Conservation (phyloP, 169 alveolate genomes). For the Cyclospora cayetanensis region DNA sequence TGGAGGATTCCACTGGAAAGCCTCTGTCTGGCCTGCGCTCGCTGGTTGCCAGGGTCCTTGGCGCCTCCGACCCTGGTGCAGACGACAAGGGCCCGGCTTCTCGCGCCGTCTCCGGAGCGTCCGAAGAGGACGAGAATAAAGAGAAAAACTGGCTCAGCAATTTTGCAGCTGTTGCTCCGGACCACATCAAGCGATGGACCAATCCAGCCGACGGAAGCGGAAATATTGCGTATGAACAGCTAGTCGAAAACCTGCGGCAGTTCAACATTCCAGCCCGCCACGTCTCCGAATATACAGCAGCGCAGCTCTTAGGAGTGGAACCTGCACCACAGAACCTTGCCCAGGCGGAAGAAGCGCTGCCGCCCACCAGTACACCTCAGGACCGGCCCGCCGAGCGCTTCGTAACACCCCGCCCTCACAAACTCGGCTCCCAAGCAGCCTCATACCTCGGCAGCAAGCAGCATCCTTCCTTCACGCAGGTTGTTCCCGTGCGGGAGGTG, state of each 20-base stretch:
- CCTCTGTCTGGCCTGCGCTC: slow-evolving; percentile 68
- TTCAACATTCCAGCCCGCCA: slow-evolving; percentile 67
- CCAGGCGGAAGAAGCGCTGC: not conserved
- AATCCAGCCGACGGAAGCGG: slow-evolving; percentile 68
- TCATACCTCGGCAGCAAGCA: slow-evolving; percentile 57
- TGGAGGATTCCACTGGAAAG: slow-evolving; percentile 40
- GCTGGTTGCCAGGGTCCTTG: slow-evolving; percentile 54
- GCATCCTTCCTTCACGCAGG: slow-evolving; percentile 29
- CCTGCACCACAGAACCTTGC: slow-evolving; percentile 44
- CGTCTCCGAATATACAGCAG: slow-evolving; percentile 52
- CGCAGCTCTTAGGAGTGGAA: slow-evolving; percentile 44
- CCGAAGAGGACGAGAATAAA: not conserved
- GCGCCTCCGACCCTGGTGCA: slow-evolving; percentile 57
- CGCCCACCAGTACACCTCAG: not conserved
- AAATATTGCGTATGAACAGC: slow-evolving; percentile 61
- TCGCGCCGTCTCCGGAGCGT: not conserved
- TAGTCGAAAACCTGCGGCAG: slow-evolving; percentile 60
- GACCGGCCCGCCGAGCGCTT: not conserved
- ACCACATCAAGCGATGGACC: slow-evolving; percentile 69
- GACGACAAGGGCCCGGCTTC: not conserved
- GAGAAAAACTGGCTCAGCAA: slow-evolving; percentile 67
- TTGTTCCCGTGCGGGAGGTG: slow-evolving; percentile 61
- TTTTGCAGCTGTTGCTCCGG: slow-evolving; percentile 66
- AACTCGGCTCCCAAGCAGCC: slow-evolving; percentile 52
- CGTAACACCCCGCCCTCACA: slow-evolving; percentile 55